Base-by-base conservation (phyloP, 306 rosid genomes). In the Abrus pulchellus region DNA sequence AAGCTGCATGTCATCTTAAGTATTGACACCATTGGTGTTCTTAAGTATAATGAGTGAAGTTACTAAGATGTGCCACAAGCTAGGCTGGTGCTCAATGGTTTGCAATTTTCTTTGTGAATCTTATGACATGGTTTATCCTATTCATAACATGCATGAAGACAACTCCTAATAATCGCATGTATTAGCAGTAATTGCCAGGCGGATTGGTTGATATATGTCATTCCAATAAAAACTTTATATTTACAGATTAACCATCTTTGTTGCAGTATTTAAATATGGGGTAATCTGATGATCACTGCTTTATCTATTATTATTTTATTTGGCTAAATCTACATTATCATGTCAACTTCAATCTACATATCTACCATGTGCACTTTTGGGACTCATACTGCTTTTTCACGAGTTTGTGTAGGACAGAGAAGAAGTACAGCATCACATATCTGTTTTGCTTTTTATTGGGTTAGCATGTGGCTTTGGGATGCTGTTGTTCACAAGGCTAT, bases 401-500 rank as follows among this genome's bases (percentile, higher is more conserved):
- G 41, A 48, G 62, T 63, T 68, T 78, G 64, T 88, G 88, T 92
- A 94, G 98, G 97, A 92, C 64, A 91, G 85, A 82, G 85, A 87
- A 55, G 92, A 86, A 88, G 97, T 92, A 69, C 98, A 94, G 76
- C 97, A 90, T 76, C 78, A 82, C 68, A 82, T 82, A 76, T 82
- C 85, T 76, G 55, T 86, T 77, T 88, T 93, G 90, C 99, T 93
- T 80, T 93, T 89, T 87, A 74, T 93, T 80, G 99, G 95, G 59
- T 83, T 94, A 84, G 75, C 76, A 71, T 94, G 95, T 89, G 99
- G 99, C 83, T 34, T 82, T 52, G n/a, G 72, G 61, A 91, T 94
- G 97, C 89, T 94, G 61, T 72, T 94, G 61, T 92, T 90, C 81
- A 90, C 97, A 57, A 83, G 82, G 82, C 76, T 94, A 48, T 88